Evolutionary conservation across 1,139 yeast genomes (phyloP).

Genomic region (Sugiyamaella castrensis): DNA sequence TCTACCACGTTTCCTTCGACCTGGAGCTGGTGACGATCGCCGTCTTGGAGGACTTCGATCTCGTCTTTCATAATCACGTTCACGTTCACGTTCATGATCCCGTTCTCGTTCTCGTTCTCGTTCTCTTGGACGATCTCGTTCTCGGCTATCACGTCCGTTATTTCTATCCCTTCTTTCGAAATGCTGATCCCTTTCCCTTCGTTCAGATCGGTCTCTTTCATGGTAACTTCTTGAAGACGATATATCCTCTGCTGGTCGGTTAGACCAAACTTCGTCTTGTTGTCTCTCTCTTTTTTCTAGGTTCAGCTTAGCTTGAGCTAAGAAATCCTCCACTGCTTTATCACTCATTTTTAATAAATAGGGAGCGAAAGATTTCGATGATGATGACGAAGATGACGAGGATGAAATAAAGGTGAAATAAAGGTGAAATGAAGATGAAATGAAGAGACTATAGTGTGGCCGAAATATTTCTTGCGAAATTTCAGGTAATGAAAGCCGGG

Average conservation of each 20-base stretch:
- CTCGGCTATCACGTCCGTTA: slow-evolving; percentile 12
- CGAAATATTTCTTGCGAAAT: not conserved
- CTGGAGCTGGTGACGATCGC: slow-evolving; percentile 15
- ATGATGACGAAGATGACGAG: not conserved
- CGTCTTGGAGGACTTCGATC: slow-evolving; percentile 18
- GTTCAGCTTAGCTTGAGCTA: not conserved
- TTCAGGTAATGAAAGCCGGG: not conserved
- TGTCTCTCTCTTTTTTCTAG: not conserved
- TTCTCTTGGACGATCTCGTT: slow-evolving; percentile 16
- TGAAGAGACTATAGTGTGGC: not conserved
- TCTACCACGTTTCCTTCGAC: slow-evolving; percentile 18
- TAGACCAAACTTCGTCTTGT: not conserved
- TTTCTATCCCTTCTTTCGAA: slow-evolving; percentile 17
- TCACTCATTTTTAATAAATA: slow-evolving; percentile 11
- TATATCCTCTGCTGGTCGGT: not conserved
- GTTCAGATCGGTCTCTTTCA: slow-evolving; percentile 5
- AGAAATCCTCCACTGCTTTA: not conserved
- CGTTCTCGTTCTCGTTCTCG: slow-evolving; percentile 17
- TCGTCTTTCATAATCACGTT: slow-evolving; percentile 20
- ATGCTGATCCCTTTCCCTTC: slow-evolving; percentile 8
- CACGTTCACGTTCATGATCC: slow-evolving; percentile 17
- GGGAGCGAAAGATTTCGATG: no score
- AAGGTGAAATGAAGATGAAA: not conserved
- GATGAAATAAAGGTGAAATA: not conserved
- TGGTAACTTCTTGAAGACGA: not conserved